Base-by-base conservation (phyloP, 2,329 filamentous ascomycete species). In the Cladosporium sp. region DNA sequence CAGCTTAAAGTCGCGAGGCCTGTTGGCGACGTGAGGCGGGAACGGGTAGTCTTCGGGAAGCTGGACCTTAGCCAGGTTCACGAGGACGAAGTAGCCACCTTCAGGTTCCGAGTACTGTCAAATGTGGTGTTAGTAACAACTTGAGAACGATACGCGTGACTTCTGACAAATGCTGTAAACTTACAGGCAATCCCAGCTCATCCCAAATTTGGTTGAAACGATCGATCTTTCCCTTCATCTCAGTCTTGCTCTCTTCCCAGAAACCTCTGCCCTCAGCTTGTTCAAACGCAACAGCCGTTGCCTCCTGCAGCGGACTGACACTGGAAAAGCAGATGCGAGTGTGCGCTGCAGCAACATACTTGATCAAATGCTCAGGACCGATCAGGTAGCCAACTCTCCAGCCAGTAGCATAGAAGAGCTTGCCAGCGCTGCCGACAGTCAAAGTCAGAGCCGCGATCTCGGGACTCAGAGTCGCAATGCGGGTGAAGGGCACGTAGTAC, bases 331-430 rank as follows among this genome's bases (percentile, higher is more conserved):
- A 97, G 71, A 99, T 97, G 56, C 93, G 85, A 0, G 93, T 97
- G 74, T 99, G 94, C 0, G 94, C 94, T 17, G 91, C 91, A 11
- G 89, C 86, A 36, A 96, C 93, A 72, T 96, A 90, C 72, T 95
- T 89, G 76, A 97, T 92, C 55, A 97, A 80, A 61, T 96, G 84
- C 55, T 90, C 84, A 0, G 90, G 91, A 0, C 94, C 94, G 70
- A 97, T 94, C 38, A 99, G 80, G 86, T 93, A 99, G 58, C 94
- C 90, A 65, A 97, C 92, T 59, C 94, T 87, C 94, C 94, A 99
- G 50, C 94, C 94, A 0, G 94, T 99, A 59, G 90, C 91, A 71
- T 97, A 97, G 76, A 99, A 99, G 80, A 94, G 95, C 83, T 99
- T 99, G 67, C 94, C 94, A 1, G 92, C 94, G 0, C 92, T 96